These are phyloP conservation scores for Hyaloscypha finlandica DNA, from an alignment of 495 filamentous ascomycete genomes.

Conservation along the genomic window DNA sequence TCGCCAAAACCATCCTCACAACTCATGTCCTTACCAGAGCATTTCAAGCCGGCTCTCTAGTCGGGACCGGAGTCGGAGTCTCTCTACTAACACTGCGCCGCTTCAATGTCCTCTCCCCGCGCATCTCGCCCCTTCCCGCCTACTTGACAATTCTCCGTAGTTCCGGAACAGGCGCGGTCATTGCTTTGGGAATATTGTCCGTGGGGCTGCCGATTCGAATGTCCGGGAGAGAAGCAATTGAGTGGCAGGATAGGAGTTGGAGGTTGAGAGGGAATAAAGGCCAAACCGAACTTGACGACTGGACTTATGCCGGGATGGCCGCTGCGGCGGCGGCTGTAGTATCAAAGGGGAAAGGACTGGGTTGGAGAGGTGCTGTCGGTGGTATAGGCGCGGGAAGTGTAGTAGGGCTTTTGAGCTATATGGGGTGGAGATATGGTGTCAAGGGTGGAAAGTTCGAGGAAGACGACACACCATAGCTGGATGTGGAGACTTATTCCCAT, in stretches of 20 bases:
- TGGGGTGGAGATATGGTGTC: slow-evolving; percentile 41
- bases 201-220: slow-evolving; percentile 46
- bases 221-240: slow-evolving; percentile 56
- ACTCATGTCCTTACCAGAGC: slow-evolving; percentile 59
- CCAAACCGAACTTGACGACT: slow-evolving; percentile 56
- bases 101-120: background rate
- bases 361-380: slow-evolving; percentile 39
- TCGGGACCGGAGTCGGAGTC: slow-evolving; percentile 39
- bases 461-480: background rate
- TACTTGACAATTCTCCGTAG: slow-evolving; percentile 38
- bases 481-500: background rate
- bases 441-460: slow-evolving; percentile 36
- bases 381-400: slow-evolving; percentile 44
- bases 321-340: slow-evolving; percentile 36
- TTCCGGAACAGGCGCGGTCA: slow-evolving; percentile 36
- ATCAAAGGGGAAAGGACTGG: slow-evolving; percentile 26
- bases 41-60: slow-evolving; percentile 47
- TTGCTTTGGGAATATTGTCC: slow-evolving; percentile 36
- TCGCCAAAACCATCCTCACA: slow-evolving; percentile 51
- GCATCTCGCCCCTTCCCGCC: background rate
- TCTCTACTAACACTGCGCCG: slow-evolving; percentile 18
- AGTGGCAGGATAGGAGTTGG: slow-evolving; percentile 66
- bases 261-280: slow-evolving; percentile 53
- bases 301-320: slow-evolving; percentile 36
- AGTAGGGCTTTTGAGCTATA: slow-evolving; percentile 40